Conservation (phyloP, 345 rosid genomes). For the Melastoma malabathricum region DNA sequence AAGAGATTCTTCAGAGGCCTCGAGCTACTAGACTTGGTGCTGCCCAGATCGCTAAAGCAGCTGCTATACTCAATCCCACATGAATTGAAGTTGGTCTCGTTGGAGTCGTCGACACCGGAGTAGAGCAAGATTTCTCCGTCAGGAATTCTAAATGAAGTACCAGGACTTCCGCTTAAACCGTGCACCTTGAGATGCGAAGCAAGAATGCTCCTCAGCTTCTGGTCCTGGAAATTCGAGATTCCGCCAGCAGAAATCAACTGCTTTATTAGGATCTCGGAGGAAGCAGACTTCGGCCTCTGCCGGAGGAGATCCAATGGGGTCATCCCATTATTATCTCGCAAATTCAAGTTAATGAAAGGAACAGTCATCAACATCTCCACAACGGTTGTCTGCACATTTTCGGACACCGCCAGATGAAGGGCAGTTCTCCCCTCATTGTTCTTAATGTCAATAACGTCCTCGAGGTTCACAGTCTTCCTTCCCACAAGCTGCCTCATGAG, state of each 20-base stretch:
- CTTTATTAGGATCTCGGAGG: conserved; percentile 67
- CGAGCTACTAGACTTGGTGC: conserved; percentile 22
- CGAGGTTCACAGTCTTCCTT: conserved; percentile 25
- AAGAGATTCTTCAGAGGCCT: conserved; percentile 57
- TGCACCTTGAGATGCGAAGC: conserved; percentile 41
- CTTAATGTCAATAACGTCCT: conserved; percentile 40
- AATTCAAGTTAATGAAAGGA: conserved; percentile 41
- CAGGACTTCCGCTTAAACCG: conserved; percentile 60
- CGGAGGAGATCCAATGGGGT: conserved; percentile 74
- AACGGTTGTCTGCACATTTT: conserved; percentile 40
- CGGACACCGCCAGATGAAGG: conserved; percentile 67
- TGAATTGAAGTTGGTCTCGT: conserved; percentile 17
- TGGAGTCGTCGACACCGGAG: conserved; percentile 28
- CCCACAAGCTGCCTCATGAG: conserved; percentile 41
- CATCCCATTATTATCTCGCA: conserved; percentile 54
- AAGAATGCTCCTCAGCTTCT: conserved; percentile 20
- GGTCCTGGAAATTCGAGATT: conserved; percentile 30
- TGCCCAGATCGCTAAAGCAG: conserved; percentile 34
- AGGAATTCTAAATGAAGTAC: conserved; percentile 65
- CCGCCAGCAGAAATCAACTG: conserved; percentile 78
- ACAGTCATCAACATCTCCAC: conserved; percentile 61
- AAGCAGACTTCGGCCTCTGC: conserved; percentile 46
- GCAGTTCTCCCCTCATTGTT: conserved; percentile 68
- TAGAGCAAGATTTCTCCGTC: conserved; percentile 82
- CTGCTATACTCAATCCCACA: conserved; percentile 24